Base-by-base conservation (phyloP, 371 early-diverging fungal genomes). In the Mortierella sp. region DNA sequence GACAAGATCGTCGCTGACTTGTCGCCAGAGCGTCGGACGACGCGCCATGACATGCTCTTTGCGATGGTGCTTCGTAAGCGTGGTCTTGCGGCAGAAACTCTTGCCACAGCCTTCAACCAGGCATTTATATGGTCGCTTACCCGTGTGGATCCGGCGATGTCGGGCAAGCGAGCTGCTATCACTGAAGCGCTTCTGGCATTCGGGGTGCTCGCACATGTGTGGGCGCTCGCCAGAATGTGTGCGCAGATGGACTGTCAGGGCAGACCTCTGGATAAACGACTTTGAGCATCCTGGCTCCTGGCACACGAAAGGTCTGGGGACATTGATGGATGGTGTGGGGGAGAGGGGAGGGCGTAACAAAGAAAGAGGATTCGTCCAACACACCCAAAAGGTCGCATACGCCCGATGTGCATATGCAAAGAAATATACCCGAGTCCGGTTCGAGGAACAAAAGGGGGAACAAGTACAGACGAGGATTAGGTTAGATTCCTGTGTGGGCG, bases 181-280 rank as follows among this genome's bases (percentile, higher is more conserved):
- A 53, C 86, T 86, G 75, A 88, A 88, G 16, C 86, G 69, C 64
- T 86, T 85, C 16, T 75, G 75, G 57, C 88, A 88, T 6, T 68
- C 71, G 4, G 68, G 59, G 16, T 83, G 76, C 74, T 88, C 86
- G 66, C 92, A 92, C 53, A 74, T 68, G 74, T 92, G 92, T 6
- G 92, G 92, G 55, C 88, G 84, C 75, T 91, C 93, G 46, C 93
- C 93, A 15, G 93, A 89, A 75, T 92, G 93, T 3, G 93, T 92
- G 60, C 93, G 83, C 55, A 83, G 67, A 80, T 92, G 93, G 26
- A 92, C 92, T 1, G 89, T 91, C 56, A 92, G 82, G 46, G 91
- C 93, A 15, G 93, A 92, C 29, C 89, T 82, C 81, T 77, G 92
- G 60, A 91, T 88, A 66, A 92, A 92, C 64, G 85, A 84, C 75